These are phyloP conservation scores for Tolypocladium guangdongense DNA, from an alignment of 2,329 filamentous ascomycete genomes.

Conservation along the genomic window DNA sequence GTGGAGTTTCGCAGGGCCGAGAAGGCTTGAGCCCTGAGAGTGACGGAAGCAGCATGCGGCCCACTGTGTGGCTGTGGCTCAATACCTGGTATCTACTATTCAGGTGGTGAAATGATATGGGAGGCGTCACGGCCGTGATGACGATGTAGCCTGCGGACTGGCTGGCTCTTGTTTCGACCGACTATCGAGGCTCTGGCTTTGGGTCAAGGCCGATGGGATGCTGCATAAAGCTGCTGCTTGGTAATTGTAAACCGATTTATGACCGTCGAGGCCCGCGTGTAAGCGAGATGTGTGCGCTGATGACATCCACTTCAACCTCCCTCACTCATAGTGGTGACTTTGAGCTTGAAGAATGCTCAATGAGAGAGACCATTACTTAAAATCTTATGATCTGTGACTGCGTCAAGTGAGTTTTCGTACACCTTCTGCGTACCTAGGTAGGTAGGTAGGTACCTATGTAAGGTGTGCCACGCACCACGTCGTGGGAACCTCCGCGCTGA, in stretches of 20 bases:
- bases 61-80: background rate
- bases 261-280: background rate
- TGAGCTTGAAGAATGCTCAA: background rate
- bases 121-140: background rate
- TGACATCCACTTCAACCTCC: background rate
- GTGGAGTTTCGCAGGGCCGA: conserved; percentile 43
- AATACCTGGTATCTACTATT: background rate
- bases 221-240: background rate
- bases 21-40: conserved; percentile 4
- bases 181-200: background rate
- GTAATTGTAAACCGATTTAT: background rate
- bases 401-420: no score
- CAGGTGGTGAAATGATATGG: background rate
- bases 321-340: background rate
- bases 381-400: no score
- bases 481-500: background rate
- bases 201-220: background rate
- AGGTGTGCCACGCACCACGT: background rate
- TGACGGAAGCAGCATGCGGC: background rate
- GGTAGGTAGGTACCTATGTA: no score
- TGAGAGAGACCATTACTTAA: background rate
- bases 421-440: background rate
- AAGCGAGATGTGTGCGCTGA: background rate
- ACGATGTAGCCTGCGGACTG: background rate
- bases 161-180: background rate